Percentiles rank a stretch among this genome's conserved stretches.
Evolutionary conservation across 306 rosid genomes (phyloP).

Genomic region (Betula pendula): DNA sequence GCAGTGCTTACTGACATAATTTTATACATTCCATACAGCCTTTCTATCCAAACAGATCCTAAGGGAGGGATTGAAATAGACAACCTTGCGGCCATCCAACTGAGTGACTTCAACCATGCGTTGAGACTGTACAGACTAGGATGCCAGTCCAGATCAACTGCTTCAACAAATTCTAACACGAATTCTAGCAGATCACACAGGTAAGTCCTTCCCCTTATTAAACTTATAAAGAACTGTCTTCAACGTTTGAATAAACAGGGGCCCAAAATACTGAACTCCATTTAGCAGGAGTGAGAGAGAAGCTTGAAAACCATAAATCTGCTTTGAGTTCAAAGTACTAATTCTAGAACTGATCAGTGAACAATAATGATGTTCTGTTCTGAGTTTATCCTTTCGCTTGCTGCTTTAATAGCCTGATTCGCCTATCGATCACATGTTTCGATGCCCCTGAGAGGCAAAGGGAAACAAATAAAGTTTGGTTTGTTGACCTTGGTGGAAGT

Average conservation of each 20-base stretch:
- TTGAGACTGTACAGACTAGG: constrained; percentile 38
- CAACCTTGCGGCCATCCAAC: constrained; percentile 40
- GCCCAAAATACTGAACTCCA: neutral
- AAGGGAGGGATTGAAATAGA: constrained; percentile 38
- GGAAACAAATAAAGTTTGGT: constrained; percentile 43
- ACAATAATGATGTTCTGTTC: neutral
- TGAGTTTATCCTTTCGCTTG: neutral
- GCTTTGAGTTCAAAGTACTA: neutral
- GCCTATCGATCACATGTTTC: constrained; percentile 36
- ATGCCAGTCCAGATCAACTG: constrained; percentile 40
- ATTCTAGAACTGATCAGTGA: neutral
- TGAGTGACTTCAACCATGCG: constrained; percentile 38
- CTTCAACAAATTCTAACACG: constrained; percentile 37
- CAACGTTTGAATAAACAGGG: neutral
- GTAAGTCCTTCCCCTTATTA: constrained; percentile 21
- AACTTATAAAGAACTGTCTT: neutral
- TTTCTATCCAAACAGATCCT: constrained; percentile 36
- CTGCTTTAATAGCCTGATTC: constrained; percentile 39
- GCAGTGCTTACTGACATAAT: constrained; percentile 12
- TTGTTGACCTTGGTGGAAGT: constrained; percentile 46
- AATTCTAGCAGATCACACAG: constrained; percentile 48
- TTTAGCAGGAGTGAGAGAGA: neutral
- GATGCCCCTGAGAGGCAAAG: constrained; percentile 37
- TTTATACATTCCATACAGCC: constrained; percentile 26
- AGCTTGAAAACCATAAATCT: neutral